phyloP scores from a whole-genome alignment of 345 rosid species.

The Nasturtium officinale region DNA sequence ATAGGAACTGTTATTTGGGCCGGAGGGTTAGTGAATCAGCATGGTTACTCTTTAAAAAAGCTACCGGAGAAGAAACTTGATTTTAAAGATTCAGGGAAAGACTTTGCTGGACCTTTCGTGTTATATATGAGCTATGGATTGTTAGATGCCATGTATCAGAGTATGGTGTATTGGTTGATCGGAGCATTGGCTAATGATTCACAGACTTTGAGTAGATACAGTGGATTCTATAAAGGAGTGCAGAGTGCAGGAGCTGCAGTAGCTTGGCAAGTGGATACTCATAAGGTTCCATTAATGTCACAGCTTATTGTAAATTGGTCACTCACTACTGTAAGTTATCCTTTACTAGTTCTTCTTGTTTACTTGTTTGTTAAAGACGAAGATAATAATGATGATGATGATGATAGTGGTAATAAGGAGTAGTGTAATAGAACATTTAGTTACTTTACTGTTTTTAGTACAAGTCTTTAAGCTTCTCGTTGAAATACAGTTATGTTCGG shows the following conservation, averaged over 20 bases:
- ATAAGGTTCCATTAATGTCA: constrained; percentile 57
- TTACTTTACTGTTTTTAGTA: neutral
- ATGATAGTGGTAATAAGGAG: constrained; percentile 5
- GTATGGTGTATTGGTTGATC: constrained; percentile 91
- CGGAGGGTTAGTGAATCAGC: constrained; percentile 81
- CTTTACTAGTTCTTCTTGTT: constrained; percentile 65
- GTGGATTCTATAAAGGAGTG: constrained; percentile 91
- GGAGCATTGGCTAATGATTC: constrained; percentile 90
- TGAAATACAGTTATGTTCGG: neutral
- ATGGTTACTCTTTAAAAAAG: constrained; percentile 44
- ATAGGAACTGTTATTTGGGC: constrained; percentile 78
- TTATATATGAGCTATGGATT: constrained; percentile 78
- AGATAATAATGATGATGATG: neutral
- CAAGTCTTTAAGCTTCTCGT: neutral
- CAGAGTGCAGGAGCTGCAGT: constrained; percentile 96
- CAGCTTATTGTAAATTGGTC: constrained; percentile 80
- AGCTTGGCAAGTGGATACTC: constrained; percentile 92
- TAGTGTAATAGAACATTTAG: neutral
- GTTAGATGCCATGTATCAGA: constrained; percentile 91
- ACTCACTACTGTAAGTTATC: constrained; percentile 77
- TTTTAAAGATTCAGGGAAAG: constrained; percentile 64
- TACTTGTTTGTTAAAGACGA: constrained; percentile 72
- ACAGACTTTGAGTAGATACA: constrained; percentile 84
- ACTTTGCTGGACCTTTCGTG: constrained; percentile 73
- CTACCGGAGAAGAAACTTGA: constrained; percentile 54